Percentiles rank a stretch among this genome's conserved stretches.
These are phyloP conservation scores for Yamadazyma paraphyllophila DNA, from an alignment of 805 yeast genomes.

Conservation along the genomic window DNA sequence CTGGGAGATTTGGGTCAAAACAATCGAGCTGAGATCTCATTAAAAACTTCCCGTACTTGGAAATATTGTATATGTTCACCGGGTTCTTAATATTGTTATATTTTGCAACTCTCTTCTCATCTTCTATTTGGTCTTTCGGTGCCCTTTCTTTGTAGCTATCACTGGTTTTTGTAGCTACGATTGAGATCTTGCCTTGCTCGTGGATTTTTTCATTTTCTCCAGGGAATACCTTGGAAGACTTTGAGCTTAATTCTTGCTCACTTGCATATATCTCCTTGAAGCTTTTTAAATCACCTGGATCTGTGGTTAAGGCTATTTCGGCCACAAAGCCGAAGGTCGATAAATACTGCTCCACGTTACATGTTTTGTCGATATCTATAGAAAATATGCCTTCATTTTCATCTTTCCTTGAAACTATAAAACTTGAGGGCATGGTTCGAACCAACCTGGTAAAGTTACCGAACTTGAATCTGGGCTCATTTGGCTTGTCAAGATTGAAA, in stretches of 20 bases:
- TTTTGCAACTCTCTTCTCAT: background rate
- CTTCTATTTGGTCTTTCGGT: slow-evolving; percentile 1
- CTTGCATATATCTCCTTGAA: slow-evolving; percentile 18
- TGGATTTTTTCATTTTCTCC: no score
- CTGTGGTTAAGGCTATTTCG: slow-evolving; percentile 71
- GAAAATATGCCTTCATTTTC: slow-evolving; percentile 46
- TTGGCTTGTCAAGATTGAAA: slow-evolving; percentile 19
- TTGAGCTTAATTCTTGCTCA: background rate
- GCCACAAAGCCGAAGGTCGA: slow-evolving; percentile 75
- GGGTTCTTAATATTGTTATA: slow-evolving; percentile 19
- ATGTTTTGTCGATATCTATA: slow-evolving; percentile 66
- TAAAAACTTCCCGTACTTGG: slow-evolving; percentile 63
- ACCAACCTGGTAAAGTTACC: slow-evolving; percentile 46
- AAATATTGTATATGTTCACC: slow-evolving; percentile 62
- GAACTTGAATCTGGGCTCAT: slow-evolving; percentile 25
- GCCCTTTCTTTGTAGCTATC: background rate
- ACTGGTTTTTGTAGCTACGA: no score
- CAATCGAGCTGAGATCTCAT: slow-evolving; percentile 93
- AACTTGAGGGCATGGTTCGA: slow-evolving; percentile 43
- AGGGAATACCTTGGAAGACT: no score
- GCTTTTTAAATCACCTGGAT: slow-evolving; percentile 48
- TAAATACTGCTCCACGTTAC: slow-evolving; percentile 64
- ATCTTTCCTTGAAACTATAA: slow-evolving; percentile 47
- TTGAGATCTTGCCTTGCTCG: no score
- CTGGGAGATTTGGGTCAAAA: slow-evolving; percentile 71